phyloP scores from a whole-genome alignment of 1,284 basidiomycete genomes.

The Wallemia mellicola region DNA sequence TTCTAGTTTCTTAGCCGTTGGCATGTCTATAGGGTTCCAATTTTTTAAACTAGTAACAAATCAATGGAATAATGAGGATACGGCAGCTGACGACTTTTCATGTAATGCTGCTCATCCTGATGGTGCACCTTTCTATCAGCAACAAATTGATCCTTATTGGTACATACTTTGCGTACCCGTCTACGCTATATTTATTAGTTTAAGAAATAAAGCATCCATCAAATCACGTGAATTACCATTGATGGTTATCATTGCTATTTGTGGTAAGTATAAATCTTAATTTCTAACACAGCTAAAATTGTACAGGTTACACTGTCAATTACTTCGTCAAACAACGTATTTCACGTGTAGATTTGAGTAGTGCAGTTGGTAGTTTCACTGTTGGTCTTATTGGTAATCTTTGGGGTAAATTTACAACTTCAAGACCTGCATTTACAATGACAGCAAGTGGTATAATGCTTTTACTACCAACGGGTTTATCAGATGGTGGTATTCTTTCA shows the following conservation, averaged over 20 bases:
- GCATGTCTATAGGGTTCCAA: slow-evolving; percentile 1
- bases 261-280: neutral
- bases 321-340: slow-evolving; percentile 21
- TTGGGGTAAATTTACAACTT: slow-evolving; percentile 39
- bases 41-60: neutral
- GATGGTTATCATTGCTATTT: neutral
- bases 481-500: slow-evolving; percentile 48
- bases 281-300: neutral
- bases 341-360: slow-evolving; percentile 43
- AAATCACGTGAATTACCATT: neutral
- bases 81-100: slow-evolving; percentile 37
- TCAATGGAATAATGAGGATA: slow-evolving; percentile 10
- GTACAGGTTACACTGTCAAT: neutral
- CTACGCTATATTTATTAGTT: neutral
- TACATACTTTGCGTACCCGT: neutral
- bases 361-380: slow-evolving; percentile 30
- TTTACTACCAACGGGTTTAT: slow-evolving; percentile 62
- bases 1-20: slow-evolving; percentile 16
- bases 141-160: neutral
- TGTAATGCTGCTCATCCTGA: slow-evolving; percentile 23
- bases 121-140: slow-evolving; percentile 27
- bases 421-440: slow-evolving; percentile 42
- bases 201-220: neutral
- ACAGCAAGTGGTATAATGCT: slow-evolving; percentile 25
- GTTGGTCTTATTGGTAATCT: slow-evolving; percentile 57